These are phyloP conservation scores for Lactuca sativa DNA, from an alignment of 129 eudicot genomes.

Conservation along the genomic window DNA sequence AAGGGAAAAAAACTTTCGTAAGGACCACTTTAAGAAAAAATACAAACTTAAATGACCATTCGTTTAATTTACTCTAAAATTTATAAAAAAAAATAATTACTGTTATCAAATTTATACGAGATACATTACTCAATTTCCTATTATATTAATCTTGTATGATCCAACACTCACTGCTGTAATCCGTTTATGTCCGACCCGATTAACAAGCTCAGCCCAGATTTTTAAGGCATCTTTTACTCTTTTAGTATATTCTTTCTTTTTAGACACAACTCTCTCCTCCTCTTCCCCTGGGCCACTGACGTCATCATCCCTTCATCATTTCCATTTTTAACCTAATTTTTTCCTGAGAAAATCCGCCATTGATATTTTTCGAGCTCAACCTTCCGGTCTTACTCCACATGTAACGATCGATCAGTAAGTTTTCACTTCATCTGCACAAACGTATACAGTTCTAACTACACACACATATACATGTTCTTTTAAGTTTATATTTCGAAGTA, in stretches of 20 bases:
- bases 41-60: no score
- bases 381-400: conserved; percentile 19
- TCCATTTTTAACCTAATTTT: conserved; percentile 38
- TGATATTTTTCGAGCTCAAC: conserved; percentile 24
- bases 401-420: conserved; percentile 30
- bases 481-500: conserved; percentile 7
- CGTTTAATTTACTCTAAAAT: no score
- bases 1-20: no score
- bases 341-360: conserved; percentile 47
- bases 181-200: no score
- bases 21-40: no score
- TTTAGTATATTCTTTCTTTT: conserved; percentile 29
- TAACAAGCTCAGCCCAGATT: neutral
- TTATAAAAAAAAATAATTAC: no score
- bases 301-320: conserved; percentile 34
- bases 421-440: conserved; percentile 6
- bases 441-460: conserved; percentile 12
- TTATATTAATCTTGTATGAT: no score
- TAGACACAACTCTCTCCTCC: neutral
- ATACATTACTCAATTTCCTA: no score
- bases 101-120: no score
- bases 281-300: conserved; percentile 20
- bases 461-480: neutral
- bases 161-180: no score
- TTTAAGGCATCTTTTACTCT: neutral